phyloP scores from a whole-genome alignment of 2,329 filamentous ascomycete genomes.

The Thelonectria discophora region DNA sequence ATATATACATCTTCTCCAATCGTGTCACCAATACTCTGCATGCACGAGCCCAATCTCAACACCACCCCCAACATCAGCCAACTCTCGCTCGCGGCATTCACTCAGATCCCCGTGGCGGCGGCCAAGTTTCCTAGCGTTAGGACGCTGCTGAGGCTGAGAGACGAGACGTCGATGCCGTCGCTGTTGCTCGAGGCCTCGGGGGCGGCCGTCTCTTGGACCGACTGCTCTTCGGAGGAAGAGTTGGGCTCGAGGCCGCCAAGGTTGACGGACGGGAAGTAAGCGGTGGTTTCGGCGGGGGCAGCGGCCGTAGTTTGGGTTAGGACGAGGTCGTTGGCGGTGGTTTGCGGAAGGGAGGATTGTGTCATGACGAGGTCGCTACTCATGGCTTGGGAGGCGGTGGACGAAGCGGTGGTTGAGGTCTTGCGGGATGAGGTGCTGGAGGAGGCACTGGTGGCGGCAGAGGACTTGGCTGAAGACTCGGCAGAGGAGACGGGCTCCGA shows the following conservation, averaged over 20 bases:
- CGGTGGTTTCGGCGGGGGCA: constrained; percentile 13
- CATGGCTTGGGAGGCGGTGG: constrained; percentile 25
- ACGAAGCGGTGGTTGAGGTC: not conserved
- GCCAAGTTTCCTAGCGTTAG: constrained; percentile 56
- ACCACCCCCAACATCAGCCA: not conserved
- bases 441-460: not conserved
- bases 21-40: too few relatives aligned
- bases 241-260: constrained; percentile 36
- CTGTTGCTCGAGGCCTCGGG: constrained; percentile 28
- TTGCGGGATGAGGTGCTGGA: not conserved
- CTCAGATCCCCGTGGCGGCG: constrained; percentile 16
- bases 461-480: not conserved
- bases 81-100: constrained; percentile 24
- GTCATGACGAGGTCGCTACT: too few relatives aligned
- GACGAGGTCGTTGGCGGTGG: constrained; percentile 29
- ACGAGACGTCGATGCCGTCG: constrained; percentile 49
- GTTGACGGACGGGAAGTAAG: constrained; percentile 30
- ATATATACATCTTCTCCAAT: constrained; percentile 24
- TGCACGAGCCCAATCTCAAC: not conserved
- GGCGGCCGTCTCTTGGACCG: constrained; percentile 13
- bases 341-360: constrained; percentile 22
- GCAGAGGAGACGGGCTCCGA: too few relatives aligned
- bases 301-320: constrained; percentile 29
- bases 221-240: constrained; percentile 18
- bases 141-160: constrained; percentile 53